These are phyloP conservation scores for Daldinia concentrica DNA, from an alignment of 495 filamentous ascomycete species.

Conservation along the genomic window DNA sequence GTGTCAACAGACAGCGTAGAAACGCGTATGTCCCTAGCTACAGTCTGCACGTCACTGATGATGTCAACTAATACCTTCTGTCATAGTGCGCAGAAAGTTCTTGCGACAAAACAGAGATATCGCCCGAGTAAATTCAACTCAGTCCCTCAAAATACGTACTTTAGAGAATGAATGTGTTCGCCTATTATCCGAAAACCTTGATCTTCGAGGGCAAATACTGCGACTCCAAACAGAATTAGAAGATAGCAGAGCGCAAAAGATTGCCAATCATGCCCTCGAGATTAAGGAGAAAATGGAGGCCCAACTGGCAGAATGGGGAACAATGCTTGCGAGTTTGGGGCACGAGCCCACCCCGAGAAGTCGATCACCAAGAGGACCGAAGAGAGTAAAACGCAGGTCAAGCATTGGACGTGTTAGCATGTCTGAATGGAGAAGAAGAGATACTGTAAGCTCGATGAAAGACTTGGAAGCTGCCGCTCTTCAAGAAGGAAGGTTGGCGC, in stretches of 20 bases:
- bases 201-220: constrained; percentile 79
- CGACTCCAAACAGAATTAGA: constrained; percentile 73
- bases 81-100: constrained; percentile 82
- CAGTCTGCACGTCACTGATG: not conserved
- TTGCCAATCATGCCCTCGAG: constrained; percentile 70
- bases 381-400: constrained; percentile 43
- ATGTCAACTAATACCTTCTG: constrained; percentile 24
- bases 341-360: constrained; percentile 55
- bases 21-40: constrained; percentile 68
- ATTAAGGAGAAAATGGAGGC: constrained; percentile 75
- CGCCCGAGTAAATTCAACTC: constrained; percentile 86
- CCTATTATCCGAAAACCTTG: constrained; percentile 86
- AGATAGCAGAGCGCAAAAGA: constrained; percentile 54
- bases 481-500: constrained; percentile 75
- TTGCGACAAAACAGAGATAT: constrained; percentile 95
- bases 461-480: constrained; percentile 63
- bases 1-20: constrained; percentile 79
- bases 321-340: constrained; percentile 71
- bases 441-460: constrained; percentile 53
- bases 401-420: constrained; percentile 49
- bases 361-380: constrained; percentile 48
- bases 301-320: constrained; percentile 72
- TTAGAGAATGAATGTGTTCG: constrained; percentile 87
- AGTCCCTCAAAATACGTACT: constrained; percentile 86
- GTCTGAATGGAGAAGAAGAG: constrained; percentile 56